Conservation (phyloP, 2,329 filamentous ascomycete genomes). For the Magnaporthiopsis poae region DNA sequence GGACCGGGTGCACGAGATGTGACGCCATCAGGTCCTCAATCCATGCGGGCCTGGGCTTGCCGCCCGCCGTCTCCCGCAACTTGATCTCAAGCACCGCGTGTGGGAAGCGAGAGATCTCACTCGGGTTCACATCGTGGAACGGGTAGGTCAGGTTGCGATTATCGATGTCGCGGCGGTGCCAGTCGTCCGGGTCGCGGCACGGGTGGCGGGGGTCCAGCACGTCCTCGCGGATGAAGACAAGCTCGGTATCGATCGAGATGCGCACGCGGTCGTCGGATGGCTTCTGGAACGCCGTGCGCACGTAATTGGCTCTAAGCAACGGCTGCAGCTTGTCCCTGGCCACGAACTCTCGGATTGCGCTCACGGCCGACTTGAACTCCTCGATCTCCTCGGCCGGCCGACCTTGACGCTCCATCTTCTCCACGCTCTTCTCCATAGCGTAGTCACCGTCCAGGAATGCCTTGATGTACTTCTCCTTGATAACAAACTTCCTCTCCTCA, state of each 20-base stretch:
- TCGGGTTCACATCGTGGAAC: constrained; percentile 77
- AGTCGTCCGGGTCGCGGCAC: constrained; percentile 76
- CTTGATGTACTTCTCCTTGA: constrained; percentile 92
- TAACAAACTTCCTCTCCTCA: constrained; percentile 67
- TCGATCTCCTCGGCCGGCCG: constrained; percentile 57
- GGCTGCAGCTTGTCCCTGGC: constrained; percentile 69
- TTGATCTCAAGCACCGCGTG: constrained; percentile 91
- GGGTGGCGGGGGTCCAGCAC: constrained; percentile 73
- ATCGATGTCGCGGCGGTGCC: constrained; percentile 89
- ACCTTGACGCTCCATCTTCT: constrained; percentile 75
- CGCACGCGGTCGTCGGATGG: constrained; percentile 82
- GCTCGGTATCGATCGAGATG: constrained; percentile 83
- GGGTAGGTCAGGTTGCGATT: constrained; percentile 73
- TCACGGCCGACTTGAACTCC: constrained; percentile 60
- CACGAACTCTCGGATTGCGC: constrained; percentile 72
- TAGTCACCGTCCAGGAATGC: constrained; percentile 79
- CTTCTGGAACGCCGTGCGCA: constrained; percentile 90
- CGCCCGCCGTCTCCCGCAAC: constrained; percentile 47
- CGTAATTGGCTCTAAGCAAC: constrained; percentile 83
- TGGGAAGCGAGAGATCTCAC: constrained; percentile 83
- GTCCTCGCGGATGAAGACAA: constrained; percentile 75
- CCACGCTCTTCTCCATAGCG: constrained; percentile 79
- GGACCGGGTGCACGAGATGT: constrained; percentile 80
- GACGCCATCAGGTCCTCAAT: constrained; percentile 84
- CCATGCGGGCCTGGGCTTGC: constrained; percentile 64